phyloP scores from a whole-genome alignment of 2,329 filamentous ascomycete genomes.

The Didymellaceae sp. region DNA sequence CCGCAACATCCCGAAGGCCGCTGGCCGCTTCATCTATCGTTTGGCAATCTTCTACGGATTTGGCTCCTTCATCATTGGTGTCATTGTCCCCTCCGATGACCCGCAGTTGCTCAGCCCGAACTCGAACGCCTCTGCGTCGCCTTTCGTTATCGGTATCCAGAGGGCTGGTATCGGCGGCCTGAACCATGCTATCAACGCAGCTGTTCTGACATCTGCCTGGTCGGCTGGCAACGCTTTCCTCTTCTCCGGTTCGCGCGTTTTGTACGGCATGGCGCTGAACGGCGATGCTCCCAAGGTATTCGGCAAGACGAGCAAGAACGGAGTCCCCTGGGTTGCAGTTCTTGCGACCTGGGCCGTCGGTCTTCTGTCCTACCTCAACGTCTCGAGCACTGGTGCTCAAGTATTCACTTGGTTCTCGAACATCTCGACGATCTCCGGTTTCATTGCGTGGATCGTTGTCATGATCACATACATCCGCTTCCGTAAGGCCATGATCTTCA shows the following conservation, averaged over 20 bases:
- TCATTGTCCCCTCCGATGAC: constrained; percentile 65
- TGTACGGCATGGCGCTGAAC: constrained; percentile 58
- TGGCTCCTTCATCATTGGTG: constrained; percentile 63
- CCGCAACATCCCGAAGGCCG: constrained; percentile 60
- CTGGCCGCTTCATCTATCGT: constrained; percentile 60
- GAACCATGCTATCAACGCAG: constrained; percentile 76
- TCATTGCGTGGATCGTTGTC: constrained; percentile 63
- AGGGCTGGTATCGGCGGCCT: constrained; percentile 71
- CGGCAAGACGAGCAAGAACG: constrained; percentile 53
- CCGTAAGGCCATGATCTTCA: constrained; percentile 53
- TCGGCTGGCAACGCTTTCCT: constrained; percentile 74
- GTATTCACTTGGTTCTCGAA: constrained; percentile 75
- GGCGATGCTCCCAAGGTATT: constrained; percentile 61
- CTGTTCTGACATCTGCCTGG: constrained; percentile 75
- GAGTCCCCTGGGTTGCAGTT: constrained; percentile 51
- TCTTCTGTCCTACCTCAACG: constrained; percentile 58
- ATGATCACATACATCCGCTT: constrained; percentile 68
- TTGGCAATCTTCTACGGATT: constrained; percentile 62
- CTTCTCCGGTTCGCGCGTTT: constrained; percentile 59
- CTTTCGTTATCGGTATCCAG: constrained; percentile 70
- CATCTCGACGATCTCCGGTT: constrained; percentile 65
- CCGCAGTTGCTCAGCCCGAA: constrained; percentile 48
- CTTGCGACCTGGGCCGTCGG: constrained; percentile 51
- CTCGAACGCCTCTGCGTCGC: constrained; percentile 45
- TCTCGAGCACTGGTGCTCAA: constrained; percentile 53